A percentile compares a stretch with the other conserved stretches of the same genome.
Evolutionary conservation across 371 early-diverging fungal genomes (phyloP).

Genomic region (Mortierella sp.): DNA sequence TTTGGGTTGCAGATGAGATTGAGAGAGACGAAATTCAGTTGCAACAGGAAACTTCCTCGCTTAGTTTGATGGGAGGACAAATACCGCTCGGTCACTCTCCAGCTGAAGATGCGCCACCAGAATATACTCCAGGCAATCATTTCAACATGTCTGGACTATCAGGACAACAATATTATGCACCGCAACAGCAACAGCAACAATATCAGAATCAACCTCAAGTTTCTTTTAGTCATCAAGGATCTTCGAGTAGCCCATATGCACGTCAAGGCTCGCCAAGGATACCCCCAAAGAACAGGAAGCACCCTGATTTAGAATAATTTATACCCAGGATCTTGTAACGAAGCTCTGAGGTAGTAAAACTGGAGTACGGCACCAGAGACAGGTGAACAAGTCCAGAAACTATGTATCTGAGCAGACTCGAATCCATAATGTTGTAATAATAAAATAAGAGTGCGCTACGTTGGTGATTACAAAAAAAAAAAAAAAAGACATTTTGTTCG

Average conservation of each 20-base stretch:
- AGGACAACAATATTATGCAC: not conserved
- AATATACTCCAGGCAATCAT: slow-evolving; percentile 11
- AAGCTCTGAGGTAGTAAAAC: not conserved
- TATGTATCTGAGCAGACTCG: too few relatives aligned
- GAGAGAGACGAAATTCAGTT: slow-evolving; percentile 54
- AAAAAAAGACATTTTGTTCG: too few relatives aligned
- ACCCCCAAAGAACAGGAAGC: slow-evolving; percentile 40
- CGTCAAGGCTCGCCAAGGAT: slow-evolving; percentile 27
- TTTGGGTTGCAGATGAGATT: slow-evolving; percentile 79
- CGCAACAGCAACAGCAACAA: slow-evolving; percentile 10
- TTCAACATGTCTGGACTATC: not conserved
- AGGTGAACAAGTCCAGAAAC: too few relatives aligned
- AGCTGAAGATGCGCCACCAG: not conserved
- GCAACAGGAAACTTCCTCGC: slow-evolving; percentile 18
- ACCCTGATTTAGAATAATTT: slow-evolving; percentile 9
- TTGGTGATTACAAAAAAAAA: too few relatives aligned
- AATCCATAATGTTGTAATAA: too few relatives aligned
- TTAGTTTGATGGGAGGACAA: slow-evolving; percentile 16
- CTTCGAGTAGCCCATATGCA: slow-evolving; percentile 4
- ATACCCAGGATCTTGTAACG: not conserved
- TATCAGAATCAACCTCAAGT: not conserved
- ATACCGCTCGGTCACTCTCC: not conserved
- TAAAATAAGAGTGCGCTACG: too few relatives aligned
- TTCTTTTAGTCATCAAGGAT: not conserved
- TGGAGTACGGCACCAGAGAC: not conserved